Evolutionary conservation across 2,329 filamentous ascomycete species (phyloP), one percentile per base, ranked within the genome.

Genomic region (Aspergillus fijiensis): DNA sequence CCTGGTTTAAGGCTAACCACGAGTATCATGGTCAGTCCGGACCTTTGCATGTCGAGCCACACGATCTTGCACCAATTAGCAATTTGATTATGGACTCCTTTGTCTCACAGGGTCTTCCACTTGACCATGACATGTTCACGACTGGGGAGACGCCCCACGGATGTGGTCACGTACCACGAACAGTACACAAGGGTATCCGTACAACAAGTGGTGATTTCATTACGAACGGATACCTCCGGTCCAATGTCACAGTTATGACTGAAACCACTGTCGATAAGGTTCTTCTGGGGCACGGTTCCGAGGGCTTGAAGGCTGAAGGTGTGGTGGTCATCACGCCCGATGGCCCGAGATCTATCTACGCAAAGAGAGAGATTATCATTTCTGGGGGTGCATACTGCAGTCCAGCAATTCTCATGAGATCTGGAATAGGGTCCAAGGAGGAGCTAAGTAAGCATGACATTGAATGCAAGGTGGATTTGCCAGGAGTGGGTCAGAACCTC

Each of bases 61-160:
- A 87, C 60, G 83, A 86, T 60, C 73, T 85, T 1, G 83, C 83
- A 2, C 84, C 84, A 1, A 87, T 87, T 35, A 85, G 84, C 2
- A 72, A 85, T 49, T 76, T 82, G 31, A 70, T 87, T 10, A 74
- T 82, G 29, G 78, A 86, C 51, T 86, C 84, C 0, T 81, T 86
- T 72, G 72, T 83, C 9, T 82, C 81, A 2, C 74, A 81, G 60
- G 85, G 84, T 58, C 70, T 87, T 0, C 79, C 81, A 0, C 74
- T 85, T n/a, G 78, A 84, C 47, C 77, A 79, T 19, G 85, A 88
- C 62, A 86, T 87, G 82, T 87, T 87, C 67, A 80, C 80, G 0
- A 82, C 79, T 25, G 81, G 82, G 19, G 76, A 81, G 31, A 79
- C 78, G 21, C 71, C 83, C 1, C 80, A 85, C 55, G 84, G 83